Percentiles rank a stretch among this genome's conserved stretches.
Conservation (phyloP, 441 rosid genomes). For the Adansonia rubrostipa region DNA sequence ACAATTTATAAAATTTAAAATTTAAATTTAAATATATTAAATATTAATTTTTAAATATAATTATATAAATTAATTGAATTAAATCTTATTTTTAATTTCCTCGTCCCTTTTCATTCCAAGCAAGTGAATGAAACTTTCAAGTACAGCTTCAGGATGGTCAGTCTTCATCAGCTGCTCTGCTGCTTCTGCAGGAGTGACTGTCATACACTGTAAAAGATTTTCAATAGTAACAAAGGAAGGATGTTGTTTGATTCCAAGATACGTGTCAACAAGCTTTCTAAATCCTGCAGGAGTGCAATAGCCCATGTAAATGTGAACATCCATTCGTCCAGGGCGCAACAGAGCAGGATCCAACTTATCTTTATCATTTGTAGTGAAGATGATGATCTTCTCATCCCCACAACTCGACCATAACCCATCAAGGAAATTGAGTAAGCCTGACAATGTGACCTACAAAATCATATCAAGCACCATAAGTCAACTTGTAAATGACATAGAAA, state of each 20-base stretch:
- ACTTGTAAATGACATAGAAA: not conserved
- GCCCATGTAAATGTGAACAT: slow-evolving; percentile 54
- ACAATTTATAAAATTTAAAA: too few relatives aligned
- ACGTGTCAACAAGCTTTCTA: slow-evolving; percentile 40
- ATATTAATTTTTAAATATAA: too few relatives aligned
- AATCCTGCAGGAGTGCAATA: slow-evolving; percentile 44
- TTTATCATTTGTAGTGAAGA: slow-evolving; percentile 53
- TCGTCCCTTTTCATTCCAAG: slow-evolving; percentile 35
- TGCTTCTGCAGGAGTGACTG: slow-evolving; percentile 56
- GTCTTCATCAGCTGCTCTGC: slow-evolving; percentile 55
- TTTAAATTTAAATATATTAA: too few relatives aligned
- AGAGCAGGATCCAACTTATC: slow-evolving; percentile 53
- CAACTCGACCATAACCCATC: slow-evolving; percentile 67
- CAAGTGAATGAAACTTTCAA: slow-evolving; percentile 37
- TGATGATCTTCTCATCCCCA: slow-evolving; percentile 57
- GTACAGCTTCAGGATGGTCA: slow-evolving; percentile 31
- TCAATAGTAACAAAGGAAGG: slow-evolving; percentile 35
- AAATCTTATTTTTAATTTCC: not conserved
- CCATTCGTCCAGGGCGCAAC: slow-evolving; percentile 58
- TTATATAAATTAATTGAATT: not conserved
- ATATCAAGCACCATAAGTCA: not conserved
- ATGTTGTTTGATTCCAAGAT: slow-evolving; percentile 43
- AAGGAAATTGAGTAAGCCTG: slow-evolving; percentile 57
- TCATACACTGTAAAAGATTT: slow-evolving; percentile 26
- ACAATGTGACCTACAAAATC: slow-evolving; percentile 45